Evolutionary conservation across 768 basidiomycete genomes (phyloP).

Genomic region (Dioszegia crocea): DNA sequence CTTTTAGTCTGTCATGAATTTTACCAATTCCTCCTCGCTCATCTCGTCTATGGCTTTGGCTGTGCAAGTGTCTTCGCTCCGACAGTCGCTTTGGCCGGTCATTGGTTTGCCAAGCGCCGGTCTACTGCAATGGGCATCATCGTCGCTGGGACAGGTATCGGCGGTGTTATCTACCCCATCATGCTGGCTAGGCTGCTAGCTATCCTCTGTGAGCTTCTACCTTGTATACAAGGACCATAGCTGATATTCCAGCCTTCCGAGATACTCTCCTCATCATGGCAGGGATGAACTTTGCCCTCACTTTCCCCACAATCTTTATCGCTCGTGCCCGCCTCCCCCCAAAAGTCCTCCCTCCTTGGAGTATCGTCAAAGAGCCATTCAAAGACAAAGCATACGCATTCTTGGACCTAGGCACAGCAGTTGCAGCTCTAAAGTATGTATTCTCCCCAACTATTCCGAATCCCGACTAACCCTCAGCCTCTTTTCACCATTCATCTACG

Average conservation of each 20-base stretch:
- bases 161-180: conserved; percentile 45
- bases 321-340: conserved; percentile 41
- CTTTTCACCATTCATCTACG: conserved; percentile 41
- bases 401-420: conserved; percentile 31
- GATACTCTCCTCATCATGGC: conserved; percentile 41
- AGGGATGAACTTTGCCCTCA: conserved; percentile 35
- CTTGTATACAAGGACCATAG: not conserved
- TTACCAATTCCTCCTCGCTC: conserved; percentile 46
- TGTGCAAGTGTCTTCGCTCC: conserved; percentile 38
- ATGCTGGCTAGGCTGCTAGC: conserved; percentile 30
- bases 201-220: conserved; percentile 19
- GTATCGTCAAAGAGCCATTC: conserved; percentile 29
- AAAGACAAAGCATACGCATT: conserved; percentile 33
- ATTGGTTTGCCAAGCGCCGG: conserved; percentile 32
- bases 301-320: conserved; percentile 41
- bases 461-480: conserved; percentile 22
- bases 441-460: not conserved
- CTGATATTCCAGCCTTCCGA: conserved; percentile 30
- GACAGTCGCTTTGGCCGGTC: conserved; percentile 38
- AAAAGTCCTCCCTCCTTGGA: conserved; percentile 27
- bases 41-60: conserved; percentile 37
- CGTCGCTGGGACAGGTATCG: conserved; percentile 34
- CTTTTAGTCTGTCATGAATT: conserved; percentile 39
- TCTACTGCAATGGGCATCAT: conserved; percentile 40
- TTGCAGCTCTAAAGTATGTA: conserved; percentile 41